Base-by-base conservation (phyloP, 176 grass and related monocot species). In the Pharus latifolius region DNA sequence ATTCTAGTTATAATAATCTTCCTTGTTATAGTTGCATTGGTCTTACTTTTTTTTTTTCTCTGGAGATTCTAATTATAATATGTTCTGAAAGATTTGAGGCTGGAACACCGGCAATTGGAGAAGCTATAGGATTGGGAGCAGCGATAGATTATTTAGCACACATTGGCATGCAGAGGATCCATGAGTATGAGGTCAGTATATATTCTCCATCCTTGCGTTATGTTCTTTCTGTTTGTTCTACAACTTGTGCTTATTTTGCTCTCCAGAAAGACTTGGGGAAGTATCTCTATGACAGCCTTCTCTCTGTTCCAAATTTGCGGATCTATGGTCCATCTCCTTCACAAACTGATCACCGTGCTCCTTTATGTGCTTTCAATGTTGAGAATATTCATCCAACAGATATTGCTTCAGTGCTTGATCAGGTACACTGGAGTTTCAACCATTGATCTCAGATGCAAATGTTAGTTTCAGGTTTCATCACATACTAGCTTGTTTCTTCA, bases 321-420 rank as follows among this genome's bases (percentile, higher is more conserved):
- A 75, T 93, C 33, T 98, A 98, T 60, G 87, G 95, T 23, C 90
- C 95, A 0, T 75, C 78, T 49, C 90, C 87, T 31, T 90, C 80
- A 40, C 66, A 85, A 74, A 67, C 62, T 75, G 62, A 32, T 66
- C 67, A 80, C 46, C 87, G 75, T 46, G 87, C 84, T 51, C 57
- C 95, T 22, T 54, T 98, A 60, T 88, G 90, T 78, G 88, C 95
- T 52, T 98, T 93, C 72, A 98, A 98, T 83, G 76, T 98, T 49
- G 56, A 93, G 33, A 90, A 89, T 28, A 49, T 98, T 84, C 95
- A 98, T 88, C 84, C 95, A 22, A 88, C 87, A 53, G 95, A 98
- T 91, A 91, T 93, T 72, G 95, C 95, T 38, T 86, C 86, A 58
- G 76, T 93, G 78, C 78, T 91, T 75, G 84, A 98, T 82, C 88